phyloP scores from a whole-genome alignment of 352 stramenopile genomes.

The Globisporangium nodosum region DNA sequence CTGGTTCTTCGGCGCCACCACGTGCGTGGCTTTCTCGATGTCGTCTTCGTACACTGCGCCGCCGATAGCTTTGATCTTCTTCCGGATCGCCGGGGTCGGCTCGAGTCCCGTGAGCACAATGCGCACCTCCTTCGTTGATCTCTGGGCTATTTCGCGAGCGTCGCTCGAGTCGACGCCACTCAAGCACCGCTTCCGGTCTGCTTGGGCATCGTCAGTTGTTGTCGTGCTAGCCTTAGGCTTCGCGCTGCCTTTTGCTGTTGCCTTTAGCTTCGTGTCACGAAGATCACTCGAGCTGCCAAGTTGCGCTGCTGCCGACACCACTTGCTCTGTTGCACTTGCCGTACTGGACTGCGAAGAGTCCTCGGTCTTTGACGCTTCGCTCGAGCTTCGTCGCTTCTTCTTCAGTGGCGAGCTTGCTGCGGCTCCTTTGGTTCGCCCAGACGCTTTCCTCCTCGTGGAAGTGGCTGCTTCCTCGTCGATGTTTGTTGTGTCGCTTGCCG shows the following conservation, averaged over 20 bases:
- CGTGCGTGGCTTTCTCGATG: slow-evolving; percentile 40
- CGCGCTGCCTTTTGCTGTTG: background rate
- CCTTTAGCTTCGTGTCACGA: background rate
- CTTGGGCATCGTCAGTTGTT: background rate
- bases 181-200: background rate
- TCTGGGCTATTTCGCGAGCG: background rate
- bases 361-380: background rate
- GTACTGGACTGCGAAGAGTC: background rate
- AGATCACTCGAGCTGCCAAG: background rate
- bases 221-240: background rate
- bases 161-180: background rate
- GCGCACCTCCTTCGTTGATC: slow-evolving; percentile 16
- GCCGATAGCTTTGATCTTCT: slow-evolving; percentile 38
- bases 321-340: background rate
- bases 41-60: slow-evolving; percentile 42
- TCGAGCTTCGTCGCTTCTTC: background rate
- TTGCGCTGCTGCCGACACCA: background rate
- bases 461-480: background rate
- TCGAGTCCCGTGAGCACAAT: slow-evolving; percentile 56
- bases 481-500: slow-evolving; percentile 2
- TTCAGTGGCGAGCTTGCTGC: background rate
- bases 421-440: background rate
- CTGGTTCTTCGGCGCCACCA: slow-evolving; percentile 40
- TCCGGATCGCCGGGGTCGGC: slow-evolving; percentile 25
- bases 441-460: background rate